A percentile compares a stretch with the other conserved stretches of the same genome.
phyloP scores from a whole-genome alignment of 305 asterid species.

The Ruellia speciosa region DNA sequence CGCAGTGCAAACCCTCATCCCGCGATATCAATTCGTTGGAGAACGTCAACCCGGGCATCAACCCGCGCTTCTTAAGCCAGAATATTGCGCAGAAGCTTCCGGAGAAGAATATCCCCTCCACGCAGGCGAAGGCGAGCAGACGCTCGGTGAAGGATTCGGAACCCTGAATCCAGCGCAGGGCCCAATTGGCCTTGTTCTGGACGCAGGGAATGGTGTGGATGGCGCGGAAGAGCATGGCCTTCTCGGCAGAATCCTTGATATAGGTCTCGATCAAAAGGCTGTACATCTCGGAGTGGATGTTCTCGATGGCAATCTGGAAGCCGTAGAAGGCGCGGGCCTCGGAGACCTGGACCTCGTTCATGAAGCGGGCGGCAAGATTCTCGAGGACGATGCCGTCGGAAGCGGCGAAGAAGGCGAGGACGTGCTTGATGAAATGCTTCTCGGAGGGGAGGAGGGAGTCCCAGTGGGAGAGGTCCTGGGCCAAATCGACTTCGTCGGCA shows the following conservation, averaged over 20 bases:
- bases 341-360: slow-evolving; percentile 74
- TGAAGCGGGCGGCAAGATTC: slow-evolving; percentile 77
- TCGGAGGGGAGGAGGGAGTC: slow-evolving; percentile 42
- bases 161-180: slow-evolving; percentile 75
- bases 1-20: slow-evolving; percentile 78
- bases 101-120: slow-evolving; percentile 79
- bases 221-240: slow-evolving; percentile 48
- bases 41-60: slow-evolving; percentile 73
- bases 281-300: slow-evolving; percentile 55
- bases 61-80: slow-evolving; percentile 70
- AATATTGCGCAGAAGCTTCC: slow-evolving; percentile 78
- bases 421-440: slow-evolving; percentile 60
- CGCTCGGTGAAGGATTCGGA: slow-evolving; percentile 59
- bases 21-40: slow-evolving; percentile 72
- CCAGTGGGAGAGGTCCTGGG: slow-evolving; percentile 64
- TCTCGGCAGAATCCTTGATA: slow-evolving; percentile 61
- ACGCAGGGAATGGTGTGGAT: slow-evolving; percentile 69
- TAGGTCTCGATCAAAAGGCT: slow-evolving; percentile 47
- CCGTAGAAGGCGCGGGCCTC: slow-evolving; percentile 91
- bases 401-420: slow-evolving; percentile 82
- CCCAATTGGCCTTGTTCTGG: slow-evolving; percentile 70
- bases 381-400: slow-evolving; percentile 83
- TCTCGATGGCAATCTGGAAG: slow-evolving; percentile 70
- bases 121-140: slow-evolving; percentile 61
- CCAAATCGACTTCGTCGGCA: slow-evolving; percentile 77